Evolutionary conservation across 306 rosid genomes (phyloP).

Genomic region (Hylodesmum podocarpum): DNA sequence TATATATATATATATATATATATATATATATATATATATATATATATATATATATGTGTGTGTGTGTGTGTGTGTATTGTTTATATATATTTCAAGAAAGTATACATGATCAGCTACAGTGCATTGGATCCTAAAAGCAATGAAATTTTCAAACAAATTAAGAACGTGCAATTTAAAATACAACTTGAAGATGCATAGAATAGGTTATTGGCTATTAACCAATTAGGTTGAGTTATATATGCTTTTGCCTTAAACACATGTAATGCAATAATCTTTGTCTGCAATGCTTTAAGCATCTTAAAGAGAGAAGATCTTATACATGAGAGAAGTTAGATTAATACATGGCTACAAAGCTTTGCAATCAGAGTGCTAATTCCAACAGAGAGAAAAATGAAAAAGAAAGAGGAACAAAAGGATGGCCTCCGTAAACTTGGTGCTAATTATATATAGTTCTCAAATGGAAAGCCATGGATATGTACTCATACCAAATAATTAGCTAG

Average conservation of each 20-base stretch:
- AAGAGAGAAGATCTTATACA: background rate
- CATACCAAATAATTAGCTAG: conserved; percentile 1
- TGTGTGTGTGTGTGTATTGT: too few species aligned
- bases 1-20: too few species aligned
- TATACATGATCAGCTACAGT: background rate
- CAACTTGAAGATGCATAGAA: background rate
- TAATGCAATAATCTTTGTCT: background rate
- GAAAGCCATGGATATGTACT: conserved; percentile 21
- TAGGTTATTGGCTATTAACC: background rate
- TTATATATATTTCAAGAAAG: too few species aligned
- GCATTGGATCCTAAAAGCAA: background rate
- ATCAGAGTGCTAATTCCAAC: background rate
- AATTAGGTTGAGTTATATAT: background rate
- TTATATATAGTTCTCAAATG: conserved; percentile 35
- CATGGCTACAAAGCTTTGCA: background rate
- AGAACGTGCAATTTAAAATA: conserved; percentile 1
- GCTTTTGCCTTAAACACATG: background rate
- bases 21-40: too few species aligned
- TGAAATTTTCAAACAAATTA: background rate
- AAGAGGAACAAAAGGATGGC: conserved; percentile 2
- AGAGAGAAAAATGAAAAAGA: background rate
- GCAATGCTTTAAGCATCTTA: background rate
- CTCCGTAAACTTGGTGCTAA: conserved; percentile 32
- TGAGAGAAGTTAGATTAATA: background rate
- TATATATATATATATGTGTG: too few species aligned